These are phyloP conservation scores for Nyctanthes arbortristis DNA, from an alignment of 257 asterid species.

Conservation along the genomic window DNA sequence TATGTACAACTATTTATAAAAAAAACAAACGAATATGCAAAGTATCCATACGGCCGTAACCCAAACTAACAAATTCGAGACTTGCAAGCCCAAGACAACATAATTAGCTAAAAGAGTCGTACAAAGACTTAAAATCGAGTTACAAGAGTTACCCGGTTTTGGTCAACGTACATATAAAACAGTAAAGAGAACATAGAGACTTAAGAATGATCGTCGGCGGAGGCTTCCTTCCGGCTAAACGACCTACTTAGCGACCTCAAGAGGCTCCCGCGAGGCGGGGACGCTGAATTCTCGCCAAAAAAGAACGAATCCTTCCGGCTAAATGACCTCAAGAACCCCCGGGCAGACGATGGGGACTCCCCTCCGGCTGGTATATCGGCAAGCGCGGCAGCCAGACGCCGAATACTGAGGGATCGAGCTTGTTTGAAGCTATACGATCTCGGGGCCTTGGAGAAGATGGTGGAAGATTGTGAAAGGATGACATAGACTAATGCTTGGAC, in stretches of 20 bases:
- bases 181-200: background rate
- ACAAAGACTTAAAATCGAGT: no score
- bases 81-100: no score
- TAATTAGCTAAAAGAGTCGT: no score
- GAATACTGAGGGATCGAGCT: slow-evolving; percentile 54
- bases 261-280: background rate
- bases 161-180: no score
- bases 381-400: slow-evolving; percentile 61
- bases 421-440: slow-evolving; percentile 45
- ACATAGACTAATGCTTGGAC: slow-evolving; percentile 60
- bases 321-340: slow-evolving; percentile 25
- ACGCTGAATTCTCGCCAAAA: background rate
- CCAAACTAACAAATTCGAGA: background rate
- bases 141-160: no score
- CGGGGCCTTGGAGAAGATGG: slow-evolving; percentile 43
- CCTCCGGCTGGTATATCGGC: slow-evolving; percentile 61
- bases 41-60: background rate
- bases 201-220: background rate
- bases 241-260: background rate
- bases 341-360: slow-evolving; percentile 36
- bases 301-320: slow-evolving; percentile 20
- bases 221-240: background rate
- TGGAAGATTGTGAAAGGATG: slow-evolving; percentile 54
- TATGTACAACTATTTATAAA: background rate
- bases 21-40: background rate